These are phyloP conservation scores for Myriosclerotinia duriaeana DNA, from an alignment of 2,329 filamentous ascomycete genomes.

Conservation along the genomic window DNA sequence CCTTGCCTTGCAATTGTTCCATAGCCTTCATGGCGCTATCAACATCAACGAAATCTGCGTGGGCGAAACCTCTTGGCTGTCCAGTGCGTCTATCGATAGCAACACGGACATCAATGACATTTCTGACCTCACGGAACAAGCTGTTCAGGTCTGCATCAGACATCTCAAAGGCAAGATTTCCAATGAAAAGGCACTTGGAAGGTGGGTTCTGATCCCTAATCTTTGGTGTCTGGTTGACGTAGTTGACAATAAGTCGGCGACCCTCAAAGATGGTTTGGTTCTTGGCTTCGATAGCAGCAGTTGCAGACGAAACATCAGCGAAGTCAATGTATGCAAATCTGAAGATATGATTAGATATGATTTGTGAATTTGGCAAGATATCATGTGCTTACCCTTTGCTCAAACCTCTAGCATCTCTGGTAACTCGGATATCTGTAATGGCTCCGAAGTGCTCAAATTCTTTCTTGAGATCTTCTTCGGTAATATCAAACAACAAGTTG, in stretches of 20 bases:
- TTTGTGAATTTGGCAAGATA: constrained; percentile 13
- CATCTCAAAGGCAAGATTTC: constrained; percentile 84
- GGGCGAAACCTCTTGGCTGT: constrained; percentile 78
- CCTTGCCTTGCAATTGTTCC: constrained; percentile 54
- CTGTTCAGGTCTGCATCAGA: constrained; percentile 79
- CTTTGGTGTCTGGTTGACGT: constrained; percentile 40
- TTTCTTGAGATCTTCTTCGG: constrained; percentile 56
- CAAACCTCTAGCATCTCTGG: constrained; percentile 60
- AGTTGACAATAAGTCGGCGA: constrained; percentile 63
- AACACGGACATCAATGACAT: constrained; percentile 74
- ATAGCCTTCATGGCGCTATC: constrained; percentile 62
- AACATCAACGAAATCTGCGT: constrained; percentile 73
- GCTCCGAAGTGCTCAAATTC: constrained; percentile 59
- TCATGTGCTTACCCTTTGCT: constrained; percentile 63
- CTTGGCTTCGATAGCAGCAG: constrained; percentile 55
- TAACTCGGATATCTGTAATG: constrained; percentile 53
- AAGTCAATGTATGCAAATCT: constrained; percentile 70
- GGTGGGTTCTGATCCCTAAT: constrained; percentile 45
- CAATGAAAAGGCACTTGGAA: constrained; percentile 72
- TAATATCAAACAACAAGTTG: constrained; percentile 70
- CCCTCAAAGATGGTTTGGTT: constrained; percentile 63
- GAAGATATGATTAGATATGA: constrained; percentile 15
- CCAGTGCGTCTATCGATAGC: constrained; percentile 80
- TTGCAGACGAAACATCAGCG: constrained; percentile 52
- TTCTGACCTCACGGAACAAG: constrained; percentile 68